phyloP scores from a whole-genome alignment of 352 stramenopile genomes.

The Peronospora farinosa region DNA sequence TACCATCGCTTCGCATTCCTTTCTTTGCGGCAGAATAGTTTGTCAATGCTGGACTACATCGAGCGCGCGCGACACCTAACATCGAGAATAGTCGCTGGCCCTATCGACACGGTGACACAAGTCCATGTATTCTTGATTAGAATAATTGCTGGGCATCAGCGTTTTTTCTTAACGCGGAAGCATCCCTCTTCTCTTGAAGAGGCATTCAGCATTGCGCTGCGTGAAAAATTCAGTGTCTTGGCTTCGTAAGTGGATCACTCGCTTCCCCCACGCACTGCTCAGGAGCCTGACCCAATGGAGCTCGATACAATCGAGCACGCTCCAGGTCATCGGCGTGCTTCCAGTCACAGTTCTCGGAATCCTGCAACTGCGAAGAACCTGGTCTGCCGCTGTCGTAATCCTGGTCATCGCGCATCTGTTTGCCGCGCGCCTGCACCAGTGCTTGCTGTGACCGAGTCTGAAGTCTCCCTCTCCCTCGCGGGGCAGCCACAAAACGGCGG shows the following conservation, averaged over 20 bases:
- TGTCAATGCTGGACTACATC: slow-evolving; percentile 21
- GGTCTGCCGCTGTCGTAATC: slow-evolving; percentile 4
- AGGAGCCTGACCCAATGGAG: slow-evolving; percentile 5
- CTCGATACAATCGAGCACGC: slow-evolving; percentile 11
- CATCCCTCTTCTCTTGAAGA: too few relatives aligned
- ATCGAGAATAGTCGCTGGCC: slow-evolving; percentile 8
- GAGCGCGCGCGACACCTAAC: slow-evolving; percentile 18
- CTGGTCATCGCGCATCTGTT: too few relatives aligned
- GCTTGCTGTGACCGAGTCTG: too few relatives aligned
- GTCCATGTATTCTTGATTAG: too few relatives aligned
- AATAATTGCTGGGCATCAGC: too few relatives aligned
- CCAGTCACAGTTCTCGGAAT: too few relatives aligned
- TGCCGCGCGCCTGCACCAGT: slow-evolving; percentile 10
- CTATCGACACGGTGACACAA: too few relatives aligned
- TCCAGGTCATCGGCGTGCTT: neutral
- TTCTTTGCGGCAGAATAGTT: slow-evolving; percentile 9
- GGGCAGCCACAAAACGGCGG: slow-evolving; percentile 8
- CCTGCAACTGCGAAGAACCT: neutral
- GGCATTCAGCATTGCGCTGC: too few relatives aligned
- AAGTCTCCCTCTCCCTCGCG: neutral
- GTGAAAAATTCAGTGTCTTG: slow-evolving; percentile 18
- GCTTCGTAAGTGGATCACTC: slow-evolving; percentile 1
- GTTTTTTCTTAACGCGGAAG: too few relatives aligned
- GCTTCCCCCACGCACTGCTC: neutral
- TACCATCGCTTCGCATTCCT: slow-evolving; percentile 6